These are phyloP conservation scores for Dictyophora rubrovolvata DNA, from an alignment of 768 basidiomycete genomes.

Conservation along the genomic window DNA sequence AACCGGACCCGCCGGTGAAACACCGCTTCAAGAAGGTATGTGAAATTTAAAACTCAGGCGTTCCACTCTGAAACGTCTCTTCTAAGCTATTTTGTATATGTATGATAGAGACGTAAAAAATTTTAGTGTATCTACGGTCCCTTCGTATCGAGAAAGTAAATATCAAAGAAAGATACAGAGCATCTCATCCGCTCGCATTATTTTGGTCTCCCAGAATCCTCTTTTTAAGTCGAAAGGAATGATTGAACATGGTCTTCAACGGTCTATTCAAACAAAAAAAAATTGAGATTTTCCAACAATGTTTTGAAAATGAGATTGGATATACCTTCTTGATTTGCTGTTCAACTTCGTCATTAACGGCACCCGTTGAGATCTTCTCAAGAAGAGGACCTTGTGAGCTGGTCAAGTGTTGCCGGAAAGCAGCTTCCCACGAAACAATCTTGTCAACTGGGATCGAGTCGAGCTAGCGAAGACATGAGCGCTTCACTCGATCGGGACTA, in stretches of 20 bases:
- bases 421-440: slow-evolving; percentile 87
- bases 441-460: slow-evolving; percentile 92
- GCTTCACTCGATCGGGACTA: neutral
- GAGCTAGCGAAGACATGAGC: slow-evolving; percentile 37
- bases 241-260: slow-evolving; percentile 82
- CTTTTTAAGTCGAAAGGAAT: slow-evolving; percentile 40
- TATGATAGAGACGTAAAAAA: neutral
- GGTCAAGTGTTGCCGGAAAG: slow-evolving; percentile 82
- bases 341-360: slow-evolving; percentile 84
- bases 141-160: neutral
- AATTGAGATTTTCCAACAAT: neutral
- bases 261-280: slow-evolving; percentile 18
- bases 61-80: neutral
- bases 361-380: slow-evolving; percentile 73
- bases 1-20: no score
- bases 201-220: neutral
- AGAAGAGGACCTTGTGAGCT: slow-evolving; percentile 68
- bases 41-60: neutral
- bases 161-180: neutral
- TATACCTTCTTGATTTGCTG: slow-evolving; percentile 79
- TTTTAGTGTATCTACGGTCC: neutral
- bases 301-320: slow-evolving; percentile 1
- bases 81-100: neutral
- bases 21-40: no score
- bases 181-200: neutral